Conservation (phyloP, 2,329 filamentous ascomycete genomes). For the Alternaria burnsii region DNA sequence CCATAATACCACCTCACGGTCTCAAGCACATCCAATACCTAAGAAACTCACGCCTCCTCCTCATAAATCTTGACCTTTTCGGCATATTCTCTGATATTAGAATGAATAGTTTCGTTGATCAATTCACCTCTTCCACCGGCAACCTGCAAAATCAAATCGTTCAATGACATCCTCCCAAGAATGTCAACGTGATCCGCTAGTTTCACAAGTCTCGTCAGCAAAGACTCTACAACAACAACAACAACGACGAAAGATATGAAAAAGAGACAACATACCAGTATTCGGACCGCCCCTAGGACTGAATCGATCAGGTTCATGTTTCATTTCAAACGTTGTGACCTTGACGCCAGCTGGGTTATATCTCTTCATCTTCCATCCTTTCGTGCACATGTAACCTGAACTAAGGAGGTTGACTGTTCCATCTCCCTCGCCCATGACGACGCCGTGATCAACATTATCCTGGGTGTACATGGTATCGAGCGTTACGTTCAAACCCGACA, state of each 20-base stretch:
- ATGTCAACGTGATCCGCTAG: slow-evolving; percentile 94
- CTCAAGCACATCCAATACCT: background rate
- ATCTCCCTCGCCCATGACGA: slow-evolving; percentile 95
- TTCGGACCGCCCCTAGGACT: slow-evolving; percentile 77
- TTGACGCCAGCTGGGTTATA: slow-evolving; percentile 89
- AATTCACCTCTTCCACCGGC: slow-evolving; percentile 84
- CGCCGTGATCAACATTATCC: slow-evolving; percentile 76
- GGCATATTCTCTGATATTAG: slow-evolving; percentile 83
- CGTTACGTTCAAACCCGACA: slow-evolving; percentile 71
- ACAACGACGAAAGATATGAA: background rate
- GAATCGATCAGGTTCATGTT: slow-evolving; percentile 92
- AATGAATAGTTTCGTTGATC: slow-evolving; percentile 80
- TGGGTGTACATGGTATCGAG: slow-evolving; percentile 62
- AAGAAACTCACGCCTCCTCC: slow-evolving; percentile 27
- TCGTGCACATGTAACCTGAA: slow-evolving; percentile 95
- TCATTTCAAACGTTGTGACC: slow-evolving; percentile 92
- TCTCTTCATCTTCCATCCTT: slow-evolving; percentile 90
- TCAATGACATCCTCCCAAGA: slow-evolving; percentile 84
- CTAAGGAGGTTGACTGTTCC: slow-evolving; percentile 95
- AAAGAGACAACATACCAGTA: slow-evolving; percentile 59
- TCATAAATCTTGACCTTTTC: slow-evolving; percentile 84
- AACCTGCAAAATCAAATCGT: slow-evolving; percentile 87
- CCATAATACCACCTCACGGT: background rate
- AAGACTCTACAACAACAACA: background rate
- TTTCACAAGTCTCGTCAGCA: slow-evolving; percentile 12